Percentiles rank a stretch among this genome's conserved stretches.
These are phyloP conservation scores for Yamadazyma friedrichii DNA, from an alignment of 1,139 yeast species.

Conservation along the genomic window DNA sequence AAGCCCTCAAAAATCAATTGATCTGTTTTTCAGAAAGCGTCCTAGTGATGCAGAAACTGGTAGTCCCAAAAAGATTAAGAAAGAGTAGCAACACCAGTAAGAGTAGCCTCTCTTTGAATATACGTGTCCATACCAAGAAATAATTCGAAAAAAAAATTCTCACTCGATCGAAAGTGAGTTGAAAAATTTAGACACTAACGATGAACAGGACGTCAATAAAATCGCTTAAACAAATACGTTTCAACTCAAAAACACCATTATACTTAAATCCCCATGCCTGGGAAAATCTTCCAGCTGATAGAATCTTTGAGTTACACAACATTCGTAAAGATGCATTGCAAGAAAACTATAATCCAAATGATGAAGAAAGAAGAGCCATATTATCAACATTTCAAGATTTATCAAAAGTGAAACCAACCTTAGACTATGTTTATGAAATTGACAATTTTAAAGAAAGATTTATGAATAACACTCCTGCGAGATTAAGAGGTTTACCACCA, in stretches of 20 bases:
- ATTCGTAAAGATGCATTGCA: slow-evolving; percentile 58
- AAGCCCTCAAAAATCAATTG: slow-evolving; percentile 24
- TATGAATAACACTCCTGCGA: slow-evolving; percentile 45
- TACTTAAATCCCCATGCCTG: slow-evolving; percentile 63
- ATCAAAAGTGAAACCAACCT: slow-evolving; percentile 30
- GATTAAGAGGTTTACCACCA: slow-evolving; percentile 40
- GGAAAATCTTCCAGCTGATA: slow-evolving; percentile 65
- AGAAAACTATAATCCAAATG: slow-evolving; percentile 54
- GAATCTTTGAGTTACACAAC: slow-evolving; percentile 58
- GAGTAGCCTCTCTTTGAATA: too few species aligned
- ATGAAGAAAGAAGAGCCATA: slow-evolving; percentile 46
- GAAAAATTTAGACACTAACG: not conserved
- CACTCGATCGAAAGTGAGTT: slow-evolving; percentile 1
- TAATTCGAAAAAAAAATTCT: slow-evolving; percentile 2
- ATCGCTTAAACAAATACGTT: slow-evolving; percentile 9
- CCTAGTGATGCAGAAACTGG: slow-evolving; percentile 1
- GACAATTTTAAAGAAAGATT: slow-evolving; percentile 46
- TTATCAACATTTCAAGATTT: slow-evolving; percentile 42
- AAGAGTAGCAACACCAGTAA: not conserved
- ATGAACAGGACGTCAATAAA: slow-evolving; percentile 1
- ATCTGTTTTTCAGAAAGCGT: slow-evolving; percentile 25
- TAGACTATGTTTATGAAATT: slow-evolving; percentile 44
- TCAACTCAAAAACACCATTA: slow-evolving; percentile 20
- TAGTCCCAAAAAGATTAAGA: slow-evolving; percentile 7
- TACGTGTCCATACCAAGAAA: too few species aligned